Base-by-base conservation (phyloP, 345 rosid genomes). In the Clausena lansium region DNA sequence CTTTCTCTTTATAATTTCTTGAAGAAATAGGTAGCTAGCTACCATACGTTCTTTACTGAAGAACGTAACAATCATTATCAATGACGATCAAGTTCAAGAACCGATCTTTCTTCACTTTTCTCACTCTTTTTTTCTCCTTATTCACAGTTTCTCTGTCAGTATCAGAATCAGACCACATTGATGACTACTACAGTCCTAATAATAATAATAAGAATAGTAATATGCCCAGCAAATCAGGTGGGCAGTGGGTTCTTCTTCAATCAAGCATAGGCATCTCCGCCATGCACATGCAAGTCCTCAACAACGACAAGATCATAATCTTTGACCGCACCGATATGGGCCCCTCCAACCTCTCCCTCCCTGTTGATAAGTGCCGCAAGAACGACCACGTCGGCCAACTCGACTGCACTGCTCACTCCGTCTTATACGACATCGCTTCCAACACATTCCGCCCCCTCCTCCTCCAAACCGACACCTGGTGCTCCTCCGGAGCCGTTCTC, bases 271-370 rank as follows among this genome's bases (percentile, higher is more conserved):
- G 98, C 79, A 67, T 92, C 79, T 94, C 98, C 27, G 93, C 97
- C 75, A 91, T 94, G 98, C 97, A 94, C 90, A 90, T 91, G 89
- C 97, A 94, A 68, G 79, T 92, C 35, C 93, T 94, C 75, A 85
- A 80, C 25, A 85, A 90, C 82, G 82, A 84, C 83, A 88, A 80
- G 79, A 91, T 92, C 54, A 76, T 94, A 79, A 84, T 94, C 78
- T 94, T 94, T 62, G 98, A 94, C 80, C 94, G 98, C 45, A 92
- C 94, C 27, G 93, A 92, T 71, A 81, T 84, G 67, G 98, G 98
- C 74, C 83, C 64, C 28, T 92, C 97, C 33, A 94, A 94, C 77
- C 30, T 92, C 47, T 85, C 93, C 76, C 84, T 94, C 64, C 88
- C 95, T 0, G 67, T 47, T 65, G 87, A 89, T 6, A 76, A 80